A percentile compares a stretch with the other conserved stretches of the same genome.
These are phyloP conservation scores for Saccharomycopsis capsularis DNA, from an alignment of 805 yeast species.

Conservation along the genomic window DNA sequence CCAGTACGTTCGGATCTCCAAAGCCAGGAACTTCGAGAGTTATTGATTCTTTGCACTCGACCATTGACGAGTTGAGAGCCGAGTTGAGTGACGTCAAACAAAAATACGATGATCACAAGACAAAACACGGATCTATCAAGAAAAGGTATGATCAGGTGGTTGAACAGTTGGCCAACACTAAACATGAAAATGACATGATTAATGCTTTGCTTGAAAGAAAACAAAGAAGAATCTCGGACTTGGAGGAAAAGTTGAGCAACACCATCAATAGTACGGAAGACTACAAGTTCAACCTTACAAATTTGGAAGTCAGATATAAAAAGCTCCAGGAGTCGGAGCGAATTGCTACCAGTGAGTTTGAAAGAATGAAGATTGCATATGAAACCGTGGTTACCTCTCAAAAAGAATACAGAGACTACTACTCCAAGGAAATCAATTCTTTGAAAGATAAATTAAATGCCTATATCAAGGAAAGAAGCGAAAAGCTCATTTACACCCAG, in stretches of 20 bases:
- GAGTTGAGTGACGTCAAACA: constrained; percentile 36
- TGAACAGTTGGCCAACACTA: constrained; percentile 61
- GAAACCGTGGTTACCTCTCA: constrained; percentile 49
- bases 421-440: constrained; percentile 36
- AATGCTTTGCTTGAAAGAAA: constrained; percentile 62
- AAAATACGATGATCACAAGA: constrained; percentile 42
- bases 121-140: constrained; percentile 42
- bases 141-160: constrained; percentile 47
- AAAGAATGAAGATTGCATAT: constrained; percentile 50
- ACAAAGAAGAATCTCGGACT: constrained; percentile 58
- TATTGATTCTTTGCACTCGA: constrained; percentile 31
- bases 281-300: constrained; percentile 41
- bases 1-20: constrained; percentile 13
- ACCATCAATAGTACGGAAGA: constrained; percentile 42
- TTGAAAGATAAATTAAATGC: constrained; percentile 33
- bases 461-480: constrained; percentile 33
- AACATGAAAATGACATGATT: constrained; percentile 72
- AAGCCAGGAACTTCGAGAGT: constrained; percentile 22
- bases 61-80: constrained; percentile 45
- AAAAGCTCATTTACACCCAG: constrained; percentile 32
- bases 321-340: constrained; percentile 42
- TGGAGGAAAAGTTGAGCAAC: constrained; percentile 52
- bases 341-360: constrained; percentile 43
- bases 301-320: constrained; percentile 42
- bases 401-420: constrained; percentile 43